Evolutionary conservation across 2,329 filamentous ascomycete species (phyloP), one percentile per base, ranked within the genome.

Genomic region (Penicillium hesseltinei): DNA sequence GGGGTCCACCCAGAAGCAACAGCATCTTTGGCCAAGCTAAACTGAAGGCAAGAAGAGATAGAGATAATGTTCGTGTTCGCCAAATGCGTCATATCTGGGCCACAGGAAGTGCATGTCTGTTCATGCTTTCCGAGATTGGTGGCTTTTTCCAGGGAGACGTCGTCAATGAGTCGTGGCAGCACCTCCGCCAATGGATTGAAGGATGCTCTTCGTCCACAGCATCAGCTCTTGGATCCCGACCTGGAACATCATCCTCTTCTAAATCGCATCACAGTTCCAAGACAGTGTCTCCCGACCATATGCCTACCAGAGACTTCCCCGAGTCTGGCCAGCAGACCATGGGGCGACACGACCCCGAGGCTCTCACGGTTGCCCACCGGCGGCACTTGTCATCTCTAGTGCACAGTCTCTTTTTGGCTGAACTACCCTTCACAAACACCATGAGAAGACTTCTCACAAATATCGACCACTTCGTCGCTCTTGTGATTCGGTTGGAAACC

Each of bases 71-170:
- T 17, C 83, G 93, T 19, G 82, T 84, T 5, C 80, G 81, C 35
- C 82, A 84, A 0, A 89, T 96, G 82, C 86, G 94, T 17, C 88
- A 87, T 61, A 84, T 93, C 0, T 99, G 94, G 94, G 93, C 92
- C 0, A 95, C 91, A 0, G 88, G 89, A 65, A 92, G 90, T 68
- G 90, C 92, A 2, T 88, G 91, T 1, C 84, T 96, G 4, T 97
- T 96, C 76, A 89, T 97, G 65, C 80, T 97, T 4, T 91, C 90
- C 0, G 92, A 97, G 71, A 88, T 91, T 15, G 89, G 93, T 64
- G 86, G 86, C 3, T 97, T 96, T 67, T 86, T 97, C 44, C 93
- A 97, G 72, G 91, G 90, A 1, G 92, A 96, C 69, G 88, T 97
- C 7, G 88, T 97, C 15, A 85, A 87, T 58, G 87, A 87, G 33